These are phyloP conservation scores for Auricularia heimuer DNA, from an alignment of 768 basidiomycete genomes.

Conservation along the genomic window DNA sequence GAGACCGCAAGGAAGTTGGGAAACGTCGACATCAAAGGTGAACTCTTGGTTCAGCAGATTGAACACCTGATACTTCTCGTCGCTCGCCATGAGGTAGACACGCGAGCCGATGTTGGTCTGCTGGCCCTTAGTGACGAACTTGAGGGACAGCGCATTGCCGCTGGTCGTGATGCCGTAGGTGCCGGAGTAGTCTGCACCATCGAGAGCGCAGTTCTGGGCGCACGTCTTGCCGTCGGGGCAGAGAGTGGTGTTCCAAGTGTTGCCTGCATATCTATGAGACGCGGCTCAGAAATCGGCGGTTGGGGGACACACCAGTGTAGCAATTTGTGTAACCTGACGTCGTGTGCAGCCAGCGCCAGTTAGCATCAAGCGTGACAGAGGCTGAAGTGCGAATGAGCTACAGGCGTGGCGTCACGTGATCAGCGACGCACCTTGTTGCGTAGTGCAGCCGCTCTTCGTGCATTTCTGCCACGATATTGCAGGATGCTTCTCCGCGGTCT, in stretches of 20 bases:
- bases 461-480: slow-evolving; percentile 36
- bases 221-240: slow-evolving; percentile 11
- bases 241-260: slow-evolving; percentile 12
- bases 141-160: slow-evolving; percentile 23
- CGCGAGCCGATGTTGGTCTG: slow-evolving; percentile 24
- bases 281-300: neutral
- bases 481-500: slow-evolving; percentile 41
- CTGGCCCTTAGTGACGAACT: slow-evolving; percentile 21
- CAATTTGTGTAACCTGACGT: slow-evolving; percentile 23
- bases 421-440: neutral
- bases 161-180: slow-evolving; percentile 26
- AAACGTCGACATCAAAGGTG: slow-evolving; percentile 51
- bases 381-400: neutral
- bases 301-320: slow-evolving; percentile 21
- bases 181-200: slow-evolving; percentile 26
- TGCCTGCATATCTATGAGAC: slow-evolving; percentile 9
- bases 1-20: slow-evolving; percentile 47
- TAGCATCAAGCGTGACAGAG: slow-evolving; percentile 8
- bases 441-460: slow-evolving; percentile 25
- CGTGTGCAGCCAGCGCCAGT: slow-evolving; percentile 12
- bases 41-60: slow-evolving; percentile 48
- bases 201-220: slow-evolving; percentile 14
- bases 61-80: slow-evolving; percentile 37
- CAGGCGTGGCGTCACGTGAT: neutral
- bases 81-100: slow-evolving; percentile 39